These are phyloP conservation scores for Dispira parvispora DNA, from an alignment of 192 early-diverging fungal species.

Conservation along the genomic window DNA sequence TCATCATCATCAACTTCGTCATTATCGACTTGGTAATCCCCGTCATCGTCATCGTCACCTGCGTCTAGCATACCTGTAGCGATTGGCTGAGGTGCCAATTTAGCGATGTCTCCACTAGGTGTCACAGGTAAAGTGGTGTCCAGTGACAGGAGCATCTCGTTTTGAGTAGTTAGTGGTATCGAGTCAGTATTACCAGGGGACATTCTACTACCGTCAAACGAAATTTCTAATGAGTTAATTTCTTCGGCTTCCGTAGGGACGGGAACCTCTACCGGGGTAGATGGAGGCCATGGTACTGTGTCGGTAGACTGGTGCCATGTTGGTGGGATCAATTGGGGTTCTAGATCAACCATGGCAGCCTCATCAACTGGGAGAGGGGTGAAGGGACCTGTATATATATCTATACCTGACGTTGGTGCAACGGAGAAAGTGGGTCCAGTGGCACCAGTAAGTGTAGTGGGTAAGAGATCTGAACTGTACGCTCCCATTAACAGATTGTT, in stretches of 20 bases:
- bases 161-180: neutral
- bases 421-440: neutral
- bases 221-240: no score
- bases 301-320: no score
- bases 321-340: no score
- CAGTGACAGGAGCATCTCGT: neutral
- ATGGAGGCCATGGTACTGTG: no score
- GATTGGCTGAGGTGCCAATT: neutral
- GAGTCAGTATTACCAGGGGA: no score
- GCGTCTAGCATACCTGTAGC: neutral
- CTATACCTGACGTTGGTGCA: neutral
- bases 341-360: neutral
- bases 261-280: no score
- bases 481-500: neutral
- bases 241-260: no score
- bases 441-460: neutral
- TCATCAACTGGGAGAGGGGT: neutral
- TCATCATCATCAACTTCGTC: slow-evolving; percentile 3
- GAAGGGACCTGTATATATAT: neutral
- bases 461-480: neutral
- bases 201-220: no score
- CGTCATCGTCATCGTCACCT: slow-evolving; percentile 2
- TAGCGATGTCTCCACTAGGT: neutral
- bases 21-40: neutral
- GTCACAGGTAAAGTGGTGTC: neutral